Conservation (phyloP, 345 rosid genomes). For the Rhizophora apiculata region DNA sequence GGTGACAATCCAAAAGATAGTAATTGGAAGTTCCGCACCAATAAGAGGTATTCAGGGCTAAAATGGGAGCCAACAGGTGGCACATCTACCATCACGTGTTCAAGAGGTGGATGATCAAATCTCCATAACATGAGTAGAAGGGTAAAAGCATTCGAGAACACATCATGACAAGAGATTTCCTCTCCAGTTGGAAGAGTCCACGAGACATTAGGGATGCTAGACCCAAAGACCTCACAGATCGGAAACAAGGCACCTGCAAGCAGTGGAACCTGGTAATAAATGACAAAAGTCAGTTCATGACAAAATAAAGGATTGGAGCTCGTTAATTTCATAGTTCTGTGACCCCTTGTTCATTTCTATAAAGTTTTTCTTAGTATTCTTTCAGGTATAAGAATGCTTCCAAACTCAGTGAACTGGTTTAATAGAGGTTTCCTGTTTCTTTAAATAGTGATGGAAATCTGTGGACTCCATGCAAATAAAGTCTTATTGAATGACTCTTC, state of each 20-base stretch:
- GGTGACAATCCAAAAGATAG: slow-evolving; percentile 59
- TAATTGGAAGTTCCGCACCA: slow-evolving; percentile 73
- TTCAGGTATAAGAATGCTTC: neutral
- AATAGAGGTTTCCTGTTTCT: neutral
- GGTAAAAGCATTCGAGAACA: slow-evolving; percentile 85
- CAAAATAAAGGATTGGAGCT: slow-evolving; percentile 1
- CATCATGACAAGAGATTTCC: slow-evolving; percentile 65
- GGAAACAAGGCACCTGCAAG: slow-evolving; percentile 91
- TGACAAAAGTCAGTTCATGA: slow-evolving; percentile 9
- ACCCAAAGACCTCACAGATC: slow-evolving; percentile 91
- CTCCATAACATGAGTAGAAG: slow-evolving; percentile 88
- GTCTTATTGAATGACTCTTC: neutral
- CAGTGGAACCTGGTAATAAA: slow-evolving; percentile 60
- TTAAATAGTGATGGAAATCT: neutral
- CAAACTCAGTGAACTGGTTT: neutral
- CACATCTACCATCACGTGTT: slow-evolving; percentile 62
- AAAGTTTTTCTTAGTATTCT: neutral
- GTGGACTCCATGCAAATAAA: neutral
- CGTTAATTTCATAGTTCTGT: slow-evolving; percentile 1
- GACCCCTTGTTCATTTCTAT: neutral
- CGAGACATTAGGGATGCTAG: slow-evolving; percentile 49
- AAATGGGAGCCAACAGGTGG: slow-evolving; percentile 57
- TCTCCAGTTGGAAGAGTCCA: slow-evolving; percentile 79
- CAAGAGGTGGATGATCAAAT: slow-evolving; percentile 78
- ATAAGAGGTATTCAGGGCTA: slow-evolving; percentile 73